Evolutionary conservation across 129 eudicot genomes (phyloP).

Genomic region (Oenanthe sinensis): DNA sequence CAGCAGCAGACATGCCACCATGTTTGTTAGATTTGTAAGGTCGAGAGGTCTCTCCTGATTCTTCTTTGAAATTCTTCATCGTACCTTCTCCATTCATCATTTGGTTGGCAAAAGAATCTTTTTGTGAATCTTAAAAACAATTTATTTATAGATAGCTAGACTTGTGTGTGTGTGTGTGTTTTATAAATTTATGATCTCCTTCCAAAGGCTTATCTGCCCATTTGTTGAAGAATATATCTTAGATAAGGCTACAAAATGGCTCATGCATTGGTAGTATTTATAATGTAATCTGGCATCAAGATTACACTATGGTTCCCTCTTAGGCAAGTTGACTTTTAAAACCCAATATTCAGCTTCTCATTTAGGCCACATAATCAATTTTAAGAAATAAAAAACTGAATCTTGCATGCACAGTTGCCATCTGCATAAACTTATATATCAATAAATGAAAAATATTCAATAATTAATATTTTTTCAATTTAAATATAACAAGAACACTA

Average conservation of each 20-base stretch:
- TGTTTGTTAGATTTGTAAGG: constrained; percentile 59
- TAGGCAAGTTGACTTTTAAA: constrained; percentile 17
- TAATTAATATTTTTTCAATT: too few species aligned
- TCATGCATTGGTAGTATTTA: constrained; percentile 15
- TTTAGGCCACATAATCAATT: not conserved
- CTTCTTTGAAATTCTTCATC: constrained; percentile 13
- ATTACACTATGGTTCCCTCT: not conserved
- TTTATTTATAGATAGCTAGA: too few species aligned
- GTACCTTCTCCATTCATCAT: constrained; percentile 34
- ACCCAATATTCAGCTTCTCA: constrained; percentile 7
- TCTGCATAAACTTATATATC: not conserved
- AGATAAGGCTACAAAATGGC: constrained; percentile 8
- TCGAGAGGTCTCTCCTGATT: constrained; percentile 26
- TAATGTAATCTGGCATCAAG: constrained; percentile 10
- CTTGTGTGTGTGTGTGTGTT: not conserved
- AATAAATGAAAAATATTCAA: too few species aligned
- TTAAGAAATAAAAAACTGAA: not conserved
- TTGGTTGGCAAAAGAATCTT: not conserved
- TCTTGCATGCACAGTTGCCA: not conserved
- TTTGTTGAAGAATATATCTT: not conserved
- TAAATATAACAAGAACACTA: too few species aligned
- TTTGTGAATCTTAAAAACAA: not conserved
- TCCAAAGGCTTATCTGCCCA: not conserved
- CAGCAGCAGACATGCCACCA: constrained; percentile 79
- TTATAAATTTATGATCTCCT: not conserved